A percentile compares a stretch with the other conserved stretches of the same genome.
These are phyloP conservation scores for Nicotiana noctiflora DNA, from an alignment of 257 asterid genomes.

Conservation along the genomic window DNA sequence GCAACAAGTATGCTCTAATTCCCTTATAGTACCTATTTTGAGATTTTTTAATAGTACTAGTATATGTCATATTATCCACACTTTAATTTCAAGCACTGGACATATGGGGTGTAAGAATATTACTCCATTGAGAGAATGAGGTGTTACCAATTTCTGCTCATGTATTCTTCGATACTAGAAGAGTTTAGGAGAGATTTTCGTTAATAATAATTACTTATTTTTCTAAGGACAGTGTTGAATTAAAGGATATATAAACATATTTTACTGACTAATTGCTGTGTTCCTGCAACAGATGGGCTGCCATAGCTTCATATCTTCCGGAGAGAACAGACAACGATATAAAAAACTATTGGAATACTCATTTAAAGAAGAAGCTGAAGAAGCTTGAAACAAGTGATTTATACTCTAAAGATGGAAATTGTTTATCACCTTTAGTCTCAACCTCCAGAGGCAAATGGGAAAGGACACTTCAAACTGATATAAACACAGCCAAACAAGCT, in stretches of 20 bases:
- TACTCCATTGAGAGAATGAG: not conserved
- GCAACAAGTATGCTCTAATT: constrained; percentile 60
- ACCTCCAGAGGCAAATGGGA: constrained; percentile 87
- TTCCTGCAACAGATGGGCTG: constrained; percentile 74
- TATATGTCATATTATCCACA: too few species aligned
- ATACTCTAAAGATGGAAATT: not conserved
- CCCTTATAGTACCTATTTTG: not conserved
- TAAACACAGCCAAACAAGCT: constrained; percentile 85
- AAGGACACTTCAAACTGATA: constrained; percentile 64
- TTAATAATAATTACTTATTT: not conserved
- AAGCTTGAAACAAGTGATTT: constrained; percentile 23
- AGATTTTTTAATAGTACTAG: not conserved
- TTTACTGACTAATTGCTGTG: not conserved
- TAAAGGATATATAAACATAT: too few species aligned
- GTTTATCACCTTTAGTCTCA: constrained; percentile 26
- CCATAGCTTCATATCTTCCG: constrained; percentile 91
- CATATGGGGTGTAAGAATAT: not conserved
- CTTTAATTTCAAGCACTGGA: not conserved
- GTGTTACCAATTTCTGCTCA: too few species aligned
- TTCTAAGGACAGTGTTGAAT: too few species aligned
- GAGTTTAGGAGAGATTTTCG: not conserved
- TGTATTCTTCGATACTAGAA: too few species aligned
- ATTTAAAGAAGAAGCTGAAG: constrained; percentile 72
- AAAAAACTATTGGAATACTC: constrained; percentile 93
- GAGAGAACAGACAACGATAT: constrained; percentile 97